Evolutionary conservation across 768 basidiomycete species (phyloP), one percentile per base, ranked within the genome.

Genomic region (Termitomyces sp.): DNA sequence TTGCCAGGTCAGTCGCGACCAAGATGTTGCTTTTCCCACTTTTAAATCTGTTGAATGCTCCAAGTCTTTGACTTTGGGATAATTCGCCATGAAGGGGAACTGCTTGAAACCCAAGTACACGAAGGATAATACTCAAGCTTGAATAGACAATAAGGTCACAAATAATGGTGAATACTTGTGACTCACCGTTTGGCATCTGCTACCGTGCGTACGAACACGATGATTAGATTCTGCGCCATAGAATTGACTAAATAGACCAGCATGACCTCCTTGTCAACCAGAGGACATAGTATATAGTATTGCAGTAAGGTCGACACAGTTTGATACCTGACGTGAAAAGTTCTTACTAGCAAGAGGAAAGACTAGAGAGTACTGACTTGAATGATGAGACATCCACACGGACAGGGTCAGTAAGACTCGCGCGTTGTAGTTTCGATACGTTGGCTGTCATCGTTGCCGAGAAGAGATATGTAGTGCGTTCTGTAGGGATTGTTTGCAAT

Each of bases 361-460:
- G n/a, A n/a, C n/a, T n/a, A n/a, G n/a, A n/a, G n/a, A n/a, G n/a
- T n/a, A 72, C 88, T 67, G 69, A 94, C 93, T 95, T 97, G 50
- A 42, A 54, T 66, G 89, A 82, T 7, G 91, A 89, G 3, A 96
- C 93, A 71, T 97, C 94, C 1, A 98, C 85, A 63, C 89, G 82
- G n/a, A 95, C 83, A 18, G 95, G 95, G 67, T 95, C 93, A 32
- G 83, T 82, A 67, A 97, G 75, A 77, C 91, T 93, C 30, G 96
- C 93, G 47, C 95, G 75, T 69, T 98, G 95, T 14, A 98, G 79
- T 71, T 97, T 97, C 8, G 91, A 93, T 3, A 98, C 93, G 73
- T 95, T 98, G 18, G 93, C 92, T 12, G 95, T 95, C 95, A 98
- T 98, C 24, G 95, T 97, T 8, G 96, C 96, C 13, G 94, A 96